Evolutionary conservation across 352 stramenopile genomes (phyloP), one percentile per base, ranked within the genome.

Genomic region (Phytopythium litorale): DNA sequence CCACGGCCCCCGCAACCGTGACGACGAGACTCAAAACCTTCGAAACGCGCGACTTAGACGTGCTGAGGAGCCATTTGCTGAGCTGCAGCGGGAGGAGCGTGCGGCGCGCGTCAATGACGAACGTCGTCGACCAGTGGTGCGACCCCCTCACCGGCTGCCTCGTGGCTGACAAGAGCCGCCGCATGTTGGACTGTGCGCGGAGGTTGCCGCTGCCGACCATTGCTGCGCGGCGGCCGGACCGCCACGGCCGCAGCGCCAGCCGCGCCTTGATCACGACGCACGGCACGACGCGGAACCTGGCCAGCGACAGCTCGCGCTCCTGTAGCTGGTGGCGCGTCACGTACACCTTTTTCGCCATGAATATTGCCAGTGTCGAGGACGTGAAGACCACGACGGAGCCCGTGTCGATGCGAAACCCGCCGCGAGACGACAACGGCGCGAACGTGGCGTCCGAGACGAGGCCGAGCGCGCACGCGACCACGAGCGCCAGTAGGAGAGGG

Each of bases 311-410:
- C 51, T 57, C 51, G 30, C 40, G 42, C 19, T 62, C 38, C 43
- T 52, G 58, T 7, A 55, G 11, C 16, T 42, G 60, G 16, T 54
- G 64, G 28, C 49, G 37, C 32, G 63, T 68, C 38, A 58, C 38
- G 33, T 63, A 65, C 4, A 54, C 65, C 37, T 70, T 72, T 43
- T 72, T 73, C 32, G 53, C 48, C 53, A 76, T 66, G 56, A 76
- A 76, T 21, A 72, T 52, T 12, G 61, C 50, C n/a, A 76, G 56
- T 15, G 65, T 76, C 25, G 57, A 67, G 1, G 68, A 59, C 8
- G 62, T 62, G 56, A 71, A 76, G 12, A 54, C 60, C 51, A 76
- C 62, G 21, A 72, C 40, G n/a, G 71, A 67, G 4, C 55, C 50
- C 38, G 64, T 68, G 7, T 67, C 56, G 25, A 78, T 23, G 40